Evolutionary conservation across 202 grass and related monocot genomes (phyloP).

Genomic region (Carex sylvatica): DNA sequence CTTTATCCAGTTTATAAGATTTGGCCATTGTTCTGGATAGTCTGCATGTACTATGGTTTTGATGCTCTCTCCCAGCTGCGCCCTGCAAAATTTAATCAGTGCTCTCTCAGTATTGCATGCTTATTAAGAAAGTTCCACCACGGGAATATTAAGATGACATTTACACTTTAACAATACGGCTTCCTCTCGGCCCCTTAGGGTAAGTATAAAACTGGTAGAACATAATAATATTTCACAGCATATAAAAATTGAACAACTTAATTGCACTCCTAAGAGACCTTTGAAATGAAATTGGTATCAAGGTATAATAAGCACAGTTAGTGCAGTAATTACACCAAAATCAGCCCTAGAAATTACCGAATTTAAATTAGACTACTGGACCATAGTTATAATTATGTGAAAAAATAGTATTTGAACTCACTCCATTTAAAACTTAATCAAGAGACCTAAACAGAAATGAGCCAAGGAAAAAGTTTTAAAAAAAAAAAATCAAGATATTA

Average conservation of each 20-base stretch:
- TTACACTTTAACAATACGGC: not conserved
- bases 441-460: not conserved
- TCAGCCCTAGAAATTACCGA: not conserved
- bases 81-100: constrained; percentile 43
- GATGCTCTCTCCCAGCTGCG: constrained; percentile 92
- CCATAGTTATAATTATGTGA: not conserved
- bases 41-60: constrained; percentile 92
- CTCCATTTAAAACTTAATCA: not conserved
- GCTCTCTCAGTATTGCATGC: not conserved
- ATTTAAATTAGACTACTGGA: not conserved
- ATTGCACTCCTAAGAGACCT: not conserved
- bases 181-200: not conserved
- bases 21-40: constrained; percentile 92
- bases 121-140: not conserved
- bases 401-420: not conserved
- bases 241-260: not conserved
- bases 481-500: not conserved
- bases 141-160: not conserved
- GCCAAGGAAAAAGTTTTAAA: not conserved
- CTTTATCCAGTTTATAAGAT: constrained; percentile 88
- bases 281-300: not conserved
- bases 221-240: not conserved
- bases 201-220: not conserved
- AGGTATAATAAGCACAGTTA: not conserved
- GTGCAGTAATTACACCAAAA: not conserved